A percentile compares a stretch with the other conserved stretches of the same genome.
These are phyloP conservation scores for Exophiala mesophila DNA, from an alignment of 2,329 filamentous ascomycete species.

Conservation along the genomic window DNA sequence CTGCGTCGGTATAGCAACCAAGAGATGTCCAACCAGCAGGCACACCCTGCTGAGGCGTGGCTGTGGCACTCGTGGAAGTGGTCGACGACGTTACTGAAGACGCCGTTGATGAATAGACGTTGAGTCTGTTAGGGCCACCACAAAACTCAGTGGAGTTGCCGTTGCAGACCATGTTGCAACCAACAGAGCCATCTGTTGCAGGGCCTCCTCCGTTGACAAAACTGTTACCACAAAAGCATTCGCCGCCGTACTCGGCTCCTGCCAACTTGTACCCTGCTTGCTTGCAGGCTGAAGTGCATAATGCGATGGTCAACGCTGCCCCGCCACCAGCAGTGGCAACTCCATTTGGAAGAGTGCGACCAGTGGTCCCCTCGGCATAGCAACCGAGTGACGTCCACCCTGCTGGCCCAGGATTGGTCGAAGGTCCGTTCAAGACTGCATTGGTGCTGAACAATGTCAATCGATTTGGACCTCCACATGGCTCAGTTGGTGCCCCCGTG, in stretches of 20 bases:
- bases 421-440: constrained; percentile 1
- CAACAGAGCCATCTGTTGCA: constrained; percentile 13
- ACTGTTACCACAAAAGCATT: constrained; percentile 32
- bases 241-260: constrained; percentile 31
- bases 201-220: constrained; percentile 26
- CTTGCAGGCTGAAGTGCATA: constrained; percentile 30
- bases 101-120: constrained; percentile 8
- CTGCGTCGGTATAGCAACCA: constrained; percentile 31
- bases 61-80: constrained; percentile 21
- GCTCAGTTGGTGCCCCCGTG: constrained; percentile 41
- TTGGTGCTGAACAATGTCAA: constrained; percentile 15
- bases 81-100: constrained; percentile 1
- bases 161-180: constrained; percentile 41
- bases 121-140: constrained; percentile 34
- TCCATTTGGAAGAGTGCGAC: constrained; percentile 21
- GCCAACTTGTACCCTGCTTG: constrained; percentile 29
- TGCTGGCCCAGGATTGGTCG: constrained; percentile 10
- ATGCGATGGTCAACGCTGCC: constrained; percentile 27
- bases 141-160: constrained; percentile 37
- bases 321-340: constrained; percentile 6
- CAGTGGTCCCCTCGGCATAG: constrained; percentile 27
- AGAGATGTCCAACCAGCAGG: constrained; percentile 25
- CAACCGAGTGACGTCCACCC: constrained; percentile 31
- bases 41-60: constrained; percentile 24
- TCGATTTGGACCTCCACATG: constrained; percentile 44